Conservation (phyloP, 352 stramenopile genomes). For the Pythium vanterpoolii region DNA sequence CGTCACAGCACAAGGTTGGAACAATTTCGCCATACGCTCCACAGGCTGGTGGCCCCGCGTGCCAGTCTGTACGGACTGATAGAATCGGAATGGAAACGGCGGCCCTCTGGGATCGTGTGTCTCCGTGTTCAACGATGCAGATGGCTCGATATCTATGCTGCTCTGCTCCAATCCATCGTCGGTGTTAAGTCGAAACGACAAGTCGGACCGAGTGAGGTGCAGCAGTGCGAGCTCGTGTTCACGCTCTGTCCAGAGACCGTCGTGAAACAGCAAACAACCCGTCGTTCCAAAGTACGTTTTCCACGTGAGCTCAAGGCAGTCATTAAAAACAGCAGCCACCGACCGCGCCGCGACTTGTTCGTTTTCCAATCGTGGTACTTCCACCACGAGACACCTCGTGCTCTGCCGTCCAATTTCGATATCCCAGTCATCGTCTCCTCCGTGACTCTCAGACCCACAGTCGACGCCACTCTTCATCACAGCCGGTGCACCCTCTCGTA, state of each 20-base stretch:
- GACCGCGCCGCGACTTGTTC: not conserved
- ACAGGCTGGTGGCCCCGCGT: not conserved
- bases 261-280: conserved; percentile 18
- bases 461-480: not conserved
- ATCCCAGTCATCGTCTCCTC: conserved; percentile 13
- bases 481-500: conserved; percentile 10
- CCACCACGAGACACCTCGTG: conserved; percentile 14
- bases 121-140: not conserved
- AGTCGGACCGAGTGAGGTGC: conserved; percentile 8
- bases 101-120: not conserved
- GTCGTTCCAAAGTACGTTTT: conserved; percentile 27
- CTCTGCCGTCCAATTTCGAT: conserved; percentile 27
- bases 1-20: conserved; percentile 13
- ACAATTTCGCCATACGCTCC: conserved; percentile 1
- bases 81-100: conserved; percentile 25
- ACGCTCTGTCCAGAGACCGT: conserved; percentile 12
- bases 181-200: conserved; percentile 1
- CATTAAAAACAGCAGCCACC: conserved; percentile 13
- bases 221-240: not conserved
- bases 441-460: not conserved
- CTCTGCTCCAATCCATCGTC: not conserved
- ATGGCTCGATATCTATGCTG: not conserved
- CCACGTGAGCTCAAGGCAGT: conserved; percentile 14
- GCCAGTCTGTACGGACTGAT: not conserved
- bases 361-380: conserved; percentile 8